Percentiles rank a stretch among this genome's conserved stretches.
phyloP scores from a whole-genome alignment of 2,329 filamentous ascomycete species.

The Botryotinia convoluta region DNA sequence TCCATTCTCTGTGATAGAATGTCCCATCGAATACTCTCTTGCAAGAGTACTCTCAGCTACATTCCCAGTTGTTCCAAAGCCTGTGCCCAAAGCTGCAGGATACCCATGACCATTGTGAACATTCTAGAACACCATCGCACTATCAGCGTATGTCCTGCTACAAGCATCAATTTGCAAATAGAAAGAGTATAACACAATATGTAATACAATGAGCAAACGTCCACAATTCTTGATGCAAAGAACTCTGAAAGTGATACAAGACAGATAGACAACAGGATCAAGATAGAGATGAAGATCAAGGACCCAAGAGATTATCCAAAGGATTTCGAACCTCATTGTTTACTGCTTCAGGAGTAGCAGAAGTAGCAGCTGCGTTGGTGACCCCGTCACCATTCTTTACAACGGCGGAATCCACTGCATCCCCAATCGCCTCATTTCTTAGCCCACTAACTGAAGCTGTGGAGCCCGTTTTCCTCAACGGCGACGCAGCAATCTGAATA shows the following conservation, averaged over 20 bases:
- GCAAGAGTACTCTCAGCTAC: neutral
- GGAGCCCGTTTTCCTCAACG: slow-evolving; percentile 30
- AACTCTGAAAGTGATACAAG: neutral
- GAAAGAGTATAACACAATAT: neutral
- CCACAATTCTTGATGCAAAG: neutral
- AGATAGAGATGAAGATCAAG: slow-evolving; percentile 25
- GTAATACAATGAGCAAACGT: neutral
- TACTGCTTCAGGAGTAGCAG: slow-evolving; percentile 19
- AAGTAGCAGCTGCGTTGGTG: neutral
- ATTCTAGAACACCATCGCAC: slow-evolving; percentile 26
- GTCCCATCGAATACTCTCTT: neutral
- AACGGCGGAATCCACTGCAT: neutral
- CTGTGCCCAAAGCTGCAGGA: neutral
- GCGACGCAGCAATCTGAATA: slow-evolving; percentile 42
- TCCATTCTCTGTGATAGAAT: neutral
- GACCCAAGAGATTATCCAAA: slow-evolving; percentile 35
- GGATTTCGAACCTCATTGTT: slow-evolving; percentile 34
- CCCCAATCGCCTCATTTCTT: slow-evolving; percentile 23
- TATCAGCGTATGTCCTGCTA: slow-evolving; percentile 29
- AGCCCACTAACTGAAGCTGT: slow-evolving; percentile 30
- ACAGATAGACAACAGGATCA: neutral
- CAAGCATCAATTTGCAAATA: neutral
- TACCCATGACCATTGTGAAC: neutral
- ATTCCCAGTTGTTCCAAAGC: neutral
- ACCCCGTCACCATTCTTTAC: slow-evolving; percentile 17